Evolutionary conservation across 2,329 filamentous ascomycete genomes (phyloP), one percentile per base, ranked within the genome.

Genomic region (Amylocarpus encephaloides): DNA sequence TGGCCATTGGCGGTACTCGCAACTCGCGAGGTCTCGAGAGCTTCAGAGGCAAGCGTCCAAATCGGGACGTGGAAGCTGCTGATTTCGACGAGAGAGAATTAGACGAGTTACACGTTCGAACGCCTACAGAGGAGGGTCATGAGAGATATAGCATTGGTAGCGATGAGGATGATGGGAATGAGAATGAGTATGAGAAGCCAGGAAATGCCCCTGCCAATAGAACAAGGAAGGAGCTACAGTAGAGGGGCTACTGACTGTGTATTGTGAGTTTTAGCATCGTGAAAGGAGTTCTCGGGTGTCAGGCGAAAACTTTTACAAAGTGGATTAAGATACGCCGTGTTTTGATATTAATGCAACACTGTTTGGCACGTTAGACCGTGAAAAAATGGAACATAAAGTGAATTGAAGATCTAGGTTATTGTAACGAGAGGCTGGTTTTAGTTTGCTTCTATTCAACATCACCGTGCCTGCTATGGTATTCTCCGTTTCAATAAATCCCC

Each of bases 31-130:
- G 70, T 2, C 65, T 78, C 46, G 73, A 76, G 47, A 64, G 66
- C 55, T 76, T 78, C 61, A 71, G 75, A 18, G 69, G 68, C 44
- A 74, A 75, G 59, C 68, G 71, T 16, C 59, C 61, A 26, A 69
- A 66, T 32, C 68, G 75, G 11, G 80, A 84, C 60, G 67, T 85
- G 4, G 82, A 85, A 64, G 76, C 80, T 1, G 78, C 73, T 2
- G 80, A 83, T 59, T 85, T 85, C 59, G 80, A 84, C 57, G 82
- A 85, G 70, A 79, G 73, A 56, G 79, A 83, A 64, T 66, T 85
- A 39, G 80, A 84, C 52, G 79, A 83, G 53, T 66, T 85, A 35
- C 77, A 80, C 55, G 56, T 66, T 12, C 45, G 49, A 40, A 63
- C 61, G 7, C 61, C 62, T n/a, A 62, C 58, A 10, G 61, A 65